A percentile compares a stretch with the other conserved stretches of the same genome.
Evolutionary conservation across 1,139 yeast species (phyloP).

Genomic region (Saccharomyces hybrid): DNA sequence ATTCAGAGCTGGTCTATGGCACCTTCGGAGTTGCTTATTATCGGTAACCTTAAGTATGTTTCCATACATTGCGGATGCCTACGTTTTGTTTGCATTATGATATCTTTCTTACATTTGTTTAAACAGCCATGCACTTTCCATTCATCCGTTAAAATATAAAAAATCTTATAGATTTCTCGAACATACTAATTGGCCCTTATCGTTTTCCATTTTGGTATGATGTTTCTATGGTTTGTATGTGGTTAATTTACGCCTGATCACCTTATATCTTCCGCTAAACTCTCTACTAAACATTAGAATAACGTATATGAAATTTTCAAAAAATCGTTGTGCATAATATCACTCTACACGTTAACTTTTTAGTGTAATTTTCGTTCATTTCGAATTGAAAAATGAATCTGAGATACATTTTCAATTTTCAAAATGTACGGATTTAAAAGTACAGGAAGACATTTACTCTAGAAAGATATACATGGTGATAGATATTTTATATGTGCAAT

Average conservation of each 20-base stretch:
- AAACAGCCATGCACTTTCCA: background rate
- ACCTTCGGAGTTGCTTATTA: background rate
- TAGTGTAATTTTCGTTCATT: background rate
- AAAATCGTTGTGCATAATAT: background rate
- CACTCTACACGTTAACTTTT: background rate
- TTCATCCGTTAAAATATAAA: background rate
- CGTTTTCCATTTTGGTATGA: conserved; percentile 89
- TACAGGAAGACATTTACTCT: background rate
- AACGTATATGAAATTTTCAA: background rate
- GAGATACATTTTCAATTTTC: background rate
- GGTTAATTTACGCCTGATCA: background rate
- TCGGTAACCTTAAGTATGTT: background rate
- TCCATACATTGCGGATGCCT: background rate
- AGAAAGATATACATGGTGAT: background rate
- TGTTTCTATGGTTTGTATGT: background rate
- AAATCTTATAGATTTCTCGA: background rate
- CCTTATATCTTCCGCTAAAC: background rate
- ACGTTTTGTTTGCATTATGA: background rate
- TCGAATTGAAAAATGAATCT: background rate
- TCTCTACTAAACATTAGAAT: background rate
- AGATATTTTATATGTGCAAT: background rate
- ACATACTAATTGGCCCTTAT: conserved; percentile 98
- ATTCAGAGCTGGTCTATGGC: background rate
- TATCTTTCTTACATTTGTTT: background rate
- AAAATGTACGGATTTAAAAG: background rate